A percentile compares a stretch with the other conserved stretches of the same genome.
Evolutionary conservation across 495 filamentous ascomycete genomes (phyloP).

Genomic region (Thermothielavioides terrestris): DNA sequence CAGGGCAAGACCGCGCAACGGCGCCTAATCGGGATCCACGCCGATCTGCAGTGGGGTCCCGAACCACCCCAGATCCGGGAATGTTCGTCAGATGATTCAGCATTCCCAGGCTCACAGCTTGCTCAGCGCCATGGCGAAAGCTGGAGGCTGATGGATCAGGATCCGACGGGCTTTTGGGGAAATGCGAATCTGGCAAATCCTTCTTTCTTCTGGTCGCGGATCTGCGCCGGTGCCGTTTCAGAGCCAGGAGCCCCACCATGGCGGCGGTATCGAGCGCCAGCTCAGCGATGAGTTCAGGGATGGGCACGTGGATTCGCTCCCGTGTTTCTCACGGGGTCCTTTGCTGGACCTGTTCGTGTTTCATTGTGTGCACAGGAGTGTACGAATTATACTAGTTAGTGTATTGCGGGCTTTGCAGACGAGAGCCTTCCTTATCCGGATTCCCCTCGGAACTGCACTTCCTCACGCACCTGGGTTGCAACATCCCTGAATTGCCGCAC

Average conservation of each 20-base stretch:
- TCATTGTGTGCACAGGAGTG: no score
- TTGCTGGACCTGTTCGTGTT: no score
- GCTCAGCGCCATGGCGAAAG: neutral
- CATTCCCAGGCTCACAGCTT: neutral
- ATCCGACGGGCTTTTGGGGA: neutral
- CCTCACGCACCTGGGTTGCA: no score
- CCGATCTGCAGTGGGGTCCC: constrained; percentile 11
- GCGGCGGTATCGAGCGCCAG: neutral
- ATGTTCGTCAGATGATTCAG: neutral
- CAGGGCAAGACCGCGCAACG: constrained; percentile 1
- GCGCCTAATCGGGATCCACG: constrained; percentile 11
- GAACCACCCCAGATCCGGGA: neutral
- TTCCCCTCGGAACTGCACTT: no score
- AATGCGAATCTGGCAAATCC: neutral
- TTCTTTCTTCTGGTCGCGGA: neutral
- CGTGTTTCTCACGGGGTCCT: no score
- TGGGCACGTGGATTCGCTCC: constrained; percentile 4
- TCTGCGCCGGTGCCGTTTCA: constrained; percentile 11
- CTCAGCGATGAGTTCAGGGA: neutral
- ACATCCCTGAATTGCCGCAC: neutral
- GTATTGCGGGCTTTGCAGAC: no score
- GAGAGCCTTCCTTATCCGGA: no score
- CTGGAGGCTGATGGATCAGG: neutral
- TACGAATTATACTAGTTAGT: no score
- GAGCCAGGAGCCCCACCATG: neutral